Evolutionary conservation across 257 asterid genomes (phyloP).

Genomic region (Solanum tarapatanum): DNA sequence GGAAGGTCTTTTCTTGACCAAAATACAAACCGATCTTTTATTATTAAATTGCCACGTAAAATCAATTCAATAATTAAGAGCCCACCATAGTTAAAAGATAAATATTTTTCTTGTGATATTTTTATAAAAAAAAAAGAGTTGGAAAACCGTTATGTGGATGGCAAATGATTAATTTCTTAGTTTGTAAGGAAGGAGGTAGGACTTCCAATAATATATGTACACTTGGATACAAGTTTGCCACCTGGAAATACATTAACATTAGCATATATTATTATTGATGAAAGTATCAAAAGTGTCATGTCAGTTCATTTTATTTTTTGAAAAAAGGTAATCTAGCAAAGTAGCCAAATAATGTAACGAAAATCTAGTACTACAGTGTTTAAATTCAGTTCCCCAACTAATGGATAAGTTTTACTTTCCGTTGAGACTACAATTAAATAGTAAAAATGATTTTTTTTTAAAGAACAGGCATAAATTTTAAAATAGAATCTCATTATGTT

Average conservation of each 20-base stretch:
- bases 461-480: neutral
- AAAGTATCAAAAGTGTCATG: neutral
- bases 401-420: neutral
- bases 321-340: neutral
- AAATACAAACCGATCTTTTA: neutral
- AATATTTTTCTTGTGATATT: neutral
- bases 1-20: neutral
- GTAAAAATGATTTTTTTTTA: too few species aligned
- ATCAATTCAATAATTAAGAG: neutral
- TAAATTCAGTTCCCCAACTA: neutral
- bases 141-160: neutral
- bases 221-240: slow-evolving; percentile 9
- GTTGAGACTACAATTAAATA: neutral
- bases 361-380: neutral
- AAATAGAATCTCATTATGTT: neutral
- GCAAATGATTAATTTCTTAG: slow-evolving; percentile 43
- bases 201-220: neutral
- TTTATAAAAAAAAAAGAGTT: neutral
- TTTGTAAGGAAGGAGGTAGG: slow-evolving; percentile 27
- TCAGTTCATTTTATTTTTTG: neutral
- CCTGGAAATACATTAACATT: neutral
- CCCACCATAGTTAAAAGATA: neutral
- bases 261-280: neutral
- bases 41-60: neutral
- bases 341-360: neutral